Evolutionary conservation across 768 basidiomycete species (phyloP).

Genomic region (Cystofilobasidium macerans): DNA sequence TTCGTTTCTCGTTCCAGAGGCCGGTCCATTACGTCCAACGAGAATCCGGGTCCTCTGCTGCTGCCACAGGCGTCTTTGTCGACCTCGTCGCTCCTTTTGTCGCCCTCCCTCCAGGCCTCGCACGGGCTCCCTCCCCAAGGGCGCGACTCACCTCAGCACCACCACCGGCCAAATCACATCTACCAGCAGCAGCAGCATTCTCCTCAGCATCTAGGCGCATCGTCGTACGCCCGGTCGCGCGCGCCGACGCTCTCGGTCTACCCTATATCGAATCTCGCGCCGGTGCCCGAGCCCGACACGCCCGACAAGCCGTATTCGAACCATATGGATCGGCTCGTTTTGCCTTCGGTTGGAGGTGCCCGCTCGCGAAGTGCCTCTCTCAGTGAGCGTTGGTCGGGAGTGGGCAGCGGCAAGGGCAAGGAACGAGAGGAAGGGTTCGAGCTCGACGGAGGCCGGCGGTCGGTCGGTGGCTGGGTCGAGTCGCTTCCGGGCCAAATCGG

Average conservation of each 20-base stretch:
- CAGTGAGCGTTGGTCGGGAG: not conserved
- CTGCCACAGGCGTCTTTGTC: conserved; percentile 1
- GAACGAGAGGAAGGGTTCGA: not conserved
- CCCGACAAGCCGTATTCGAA: conserved; percentile 14
- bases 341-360: not conserved
- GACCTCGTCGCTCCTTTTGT: conserved; percentile 7
- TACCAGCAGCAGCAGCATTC: not conserved
- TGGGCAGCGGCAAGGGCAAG: not conserved
- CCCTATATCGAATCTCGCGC: conserved; percentile 8
- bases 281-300: conserved; percentile 24
- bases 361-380: not conserved
- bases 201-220: no score
- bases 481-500: not conserved
- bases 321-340: not conserved
- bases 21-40: conserved; percentile 19
- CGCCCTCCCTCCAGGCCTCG: not conserved
- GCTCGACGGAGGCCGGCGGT: not conserved
- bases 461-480: conserved; percentile 2
- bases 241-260: conserved; percentile 10
- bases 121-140: not conserved
- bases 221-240: not conserved
- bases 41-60: not conserved
- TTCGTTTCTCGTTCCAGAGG: conserved; percentile 2
- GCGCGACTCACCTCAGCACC: not conserved
- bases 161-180: no score